A percentile compares a stretch with the other conserved stretches of the same genome.
Evolutionary conservation across 2,329 filamentous ascomycete genomes (phyloP).

Genomic region (Colletotrichum paranaense): DNA sequence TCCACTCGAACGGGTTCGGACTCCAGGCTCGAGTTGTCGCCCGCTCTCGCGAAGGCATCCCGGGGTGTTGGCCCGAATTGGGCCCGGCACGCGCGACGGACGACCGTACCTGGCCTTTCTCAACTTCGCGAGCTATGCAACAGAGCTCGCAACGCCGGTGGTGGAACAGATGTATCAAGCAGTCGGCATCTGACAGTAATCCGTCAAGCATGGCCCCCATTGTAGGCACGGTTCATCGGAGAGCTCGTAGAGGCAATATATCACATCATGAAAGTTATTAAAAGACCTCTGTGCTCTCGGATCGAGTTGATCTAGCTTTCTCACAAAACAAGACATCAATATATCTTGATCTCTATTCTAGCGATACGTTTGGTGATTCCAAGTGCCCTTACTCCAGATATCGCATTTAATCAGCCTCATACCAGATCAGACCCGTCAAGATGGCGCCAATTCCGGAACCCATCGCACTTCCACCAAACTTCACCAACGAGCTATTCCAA

Average conservation of each 20-base stretch:
- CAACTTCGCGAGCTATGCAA: neutral
- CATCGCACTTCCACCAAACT: constrained; percentile 27
- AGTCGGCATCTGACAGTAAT: neutral
- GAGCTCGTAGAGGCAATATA: neutral
- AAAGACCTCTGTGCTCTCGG: neutral
- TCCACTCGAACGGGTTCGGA: neutral
- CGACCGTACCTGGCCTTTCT: neutral
- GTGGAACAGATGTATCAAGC: neutral
- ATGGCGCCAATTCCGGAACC: constrained; percentile 25
- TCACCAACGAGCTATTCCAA: constrained; percentile 37
- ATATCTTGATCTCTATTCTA: neutral
- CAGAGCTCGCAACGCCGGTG: neutral
- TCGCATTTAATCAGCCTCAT: neutral
- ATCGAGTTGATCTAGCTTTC: too few relatives aligned
- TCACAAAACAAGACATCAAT: neutral
- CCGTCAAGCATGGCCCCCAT: neutral
- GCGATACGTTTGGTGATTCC: neutral
- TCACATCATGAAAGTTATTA: neutral
- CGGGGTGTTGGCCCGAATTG: neutral
- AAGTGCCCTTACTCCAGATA: neutral
- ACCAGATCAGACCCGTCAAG: neutral
- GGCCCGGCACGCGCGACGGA: neutral
- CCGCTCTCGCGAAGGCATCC: neutral
- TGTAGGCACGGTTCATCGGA: neutral
- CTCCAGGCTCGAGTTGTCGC: neutral